Base-by-base conservation (phyloP, 2,329 filamentous ascomycete genomes). In the Leptosphaerulina australis region DNA sequence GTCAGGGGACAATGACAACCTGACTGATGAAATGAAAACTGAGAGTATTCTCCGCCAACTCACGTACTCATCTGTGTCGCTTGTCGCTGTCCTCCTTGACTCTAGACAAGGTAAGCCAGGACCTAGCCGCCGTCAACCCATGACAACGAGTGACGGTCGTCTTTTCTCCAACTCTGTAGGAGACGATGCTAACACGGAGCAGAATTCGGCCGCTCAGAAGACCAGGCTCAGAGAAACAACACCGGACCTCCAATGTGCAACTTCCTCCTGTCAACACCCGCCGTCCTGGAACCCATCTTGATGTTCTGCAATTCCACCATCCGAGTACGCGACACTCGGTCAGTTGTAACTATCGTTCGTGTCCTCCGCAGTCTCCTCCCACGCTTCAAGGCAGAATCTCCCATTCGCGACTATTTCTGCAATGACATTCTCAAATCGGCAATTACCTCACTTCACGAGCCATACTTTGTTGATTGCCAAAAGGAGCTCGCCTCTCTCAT, bases 1-100 rank as follows among this genome's bases (percentile, higher is more conserved):
- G 15, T 82, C 86, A 1, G 86, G 86, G 3, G 86, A 87, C 15
- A 90, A 92, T 46, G 89, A 90, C 52, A 75, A 78, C 45, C 77
- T 99, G 44, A 90, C 89, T 1, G 91, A 97, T 60, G 94, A 99
- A 76, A 99, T 99, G 94, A 96, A 97, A 74, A 87, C 90, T 5
- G 94, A 99, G 72, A 97, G 93, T 67, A 95, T 99, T 22, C 77
- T 99, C 35, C 85, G 94, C 15, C 91, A 97, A 70, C 81, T 97
- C 39, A 97, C 93, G 0, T 94, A 95, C 72, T 91, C 91, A 3
- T 90, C 92, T 1, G 91, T 97, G 22, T 87, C 94, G 62, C 91
- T 97, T 81, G 88, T 97, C 56, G 90, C 91, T 6, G 89, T 91
- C 60, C 86, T 97, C 62, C 79, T 99, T 17, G 92, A 96, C 69